Percentiles rank a stretch among this genome's conserved stretches.
Conservation (phyloP, 176 grass and related monocot species). For the Triticum dicoccoides region DNA sequence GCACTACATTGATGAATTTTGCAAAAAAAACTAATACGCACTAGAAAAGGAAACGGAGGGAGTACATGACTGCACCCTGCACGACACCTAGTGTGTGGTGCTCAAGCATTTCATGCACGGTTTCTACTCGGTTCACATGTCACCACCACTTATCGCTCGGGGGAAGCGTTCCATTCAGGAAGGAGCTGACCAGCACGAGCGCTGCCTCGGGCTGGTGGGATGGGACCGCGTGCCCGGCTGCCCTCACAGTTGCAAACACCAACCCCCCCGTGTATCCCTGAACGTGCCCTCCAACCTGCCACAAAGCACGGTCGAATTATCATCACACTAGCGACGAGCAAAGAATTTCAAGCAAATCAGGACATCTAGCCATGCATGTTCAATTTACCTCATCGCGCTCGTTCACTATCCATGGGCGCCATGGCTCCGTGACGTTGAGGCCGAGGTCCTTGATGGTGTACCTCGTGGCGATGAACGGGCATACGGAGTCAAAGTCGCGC, state of each 20-base stretch:
- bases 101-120: background rate
- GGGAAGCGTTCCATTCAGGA: constrained; percentile 41
- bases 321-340: background rate
- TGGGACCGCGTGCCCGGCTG: constrained; percentile 49
- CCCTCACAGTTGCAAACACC: constrained; percentile 36
- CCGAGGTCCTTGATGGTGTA: constrained; percentile 27
- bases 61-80: background rate
- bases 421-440: constrained; percentile 30
- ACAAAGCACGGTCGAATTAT: background rate
- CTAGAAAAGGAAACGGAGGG: too few species aligned
- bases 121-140: background rate
- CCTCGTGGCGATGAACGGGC: constrained; percentile 34
- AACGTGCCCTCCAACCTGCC: constrained; percentile 53
- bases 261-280: constrained; percentile 30
- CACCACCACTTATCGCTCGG: background rate
- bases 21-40: too few species aligned
- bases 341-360: background rate
- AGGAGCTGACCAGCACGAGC: constrained; percentile 33
- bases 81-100: background rate
- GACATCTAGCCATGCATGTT: background rate
- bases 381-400: constrained; percentile 9
- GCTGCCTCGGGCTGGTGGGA: constrained; percentile 35
- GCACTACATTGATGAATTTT: too few species aligned
- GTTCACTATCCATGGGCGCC: constrained; percentile 39
- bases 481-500: constrained; percentile 42